These are phyloP conservation scores for Fraxinus pennsylvanica DNA, from an alignment of 257 asterid genomes.

Conservation along the genomic window DNA sequence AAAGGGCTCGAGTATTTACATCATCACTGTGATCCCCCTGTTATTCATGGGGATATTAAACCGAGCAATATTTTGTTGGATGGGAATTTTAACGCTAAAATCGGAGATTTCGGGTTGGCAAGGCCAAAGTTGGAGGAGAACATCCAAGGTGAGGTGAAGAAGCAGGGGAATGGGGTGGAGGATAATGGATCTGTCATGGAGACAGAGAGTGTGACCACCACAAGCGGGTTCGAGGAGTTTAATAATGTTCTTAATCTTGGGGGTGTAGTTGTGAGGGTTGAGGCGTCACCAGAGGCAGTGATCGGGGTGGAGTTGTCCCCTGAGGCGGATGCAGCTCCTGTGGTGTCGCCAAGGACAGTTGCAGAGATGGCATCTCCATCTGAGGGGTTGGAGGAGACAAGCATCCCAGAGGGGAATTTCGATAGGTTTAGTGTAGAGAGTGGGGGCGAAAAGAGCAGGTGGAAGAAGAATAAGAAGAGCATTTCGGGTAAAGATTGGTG, in stretches of 20 bases:
- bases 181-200: constrained; percentile 76
- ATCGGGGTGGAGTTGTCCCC: constrained; percentile 58
- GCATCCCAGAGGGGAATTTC: constrained; percentile 66
- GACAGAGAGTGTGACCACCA: constrained; percentile 77
- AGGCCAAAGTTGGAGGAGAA: constrained; percentile 74
- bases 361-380: constrained; percentile 73
- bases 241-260: constrained; percentile 31
- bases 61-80: constrained; percentile 85
- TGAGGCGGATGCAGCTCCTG: constrained; percentile 42
- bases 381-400: constrained; percentile 62
- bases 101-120: constrained; percentile 94
- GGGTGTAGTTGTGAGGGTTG: constrained; percentile 48
- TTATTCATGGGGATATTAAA: constrained; percentile 89
- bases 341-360: constrained; percentile 74
- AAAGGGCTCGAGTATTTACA: constrained; percentile 90
- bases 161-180: constrained; percentile 45
- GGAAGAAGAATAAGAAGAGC: constrained; percentile 74
- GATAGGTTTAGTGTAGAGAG: constrained; percentile 65
- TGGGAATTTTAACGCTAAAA: constrained; percentile 62
- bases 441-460: constrained; percentile 50
- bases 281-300: constrained; percentile 64
- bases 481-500: constrained; percentile 89
- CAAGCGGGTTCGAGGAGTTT: constrained; percentile 64
- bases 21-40: constrained; percentile 83
- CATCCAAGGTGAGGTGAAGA: constrained; percentile 61